phyloP scores from a whole-genome alignment of 805 yeast species.

The Ogataea kodamae region DNA sequence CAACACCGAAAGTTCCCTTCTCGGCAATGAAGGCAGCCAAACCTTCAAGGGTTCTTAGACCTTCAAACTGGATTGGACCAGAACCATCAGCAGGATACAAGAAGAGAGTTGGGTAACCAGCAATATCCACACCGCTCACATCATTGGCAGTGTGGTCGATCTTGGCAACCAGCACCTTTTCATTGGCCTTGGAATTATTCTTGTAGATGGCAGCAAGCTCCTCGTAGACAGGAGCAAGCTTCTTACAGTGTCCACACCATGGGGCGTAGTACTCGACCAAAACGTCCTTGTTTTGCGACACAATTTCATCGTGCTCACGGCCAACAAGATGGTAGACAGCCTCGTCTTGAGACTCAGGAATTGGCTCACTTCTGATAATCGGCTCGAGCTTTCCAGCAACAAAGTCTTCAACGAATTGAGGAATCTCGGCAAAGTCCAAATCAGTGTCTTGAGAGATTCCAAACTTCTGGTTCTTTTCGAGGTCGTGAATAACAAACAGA shows the following conservation, averaged over 20 bases:
- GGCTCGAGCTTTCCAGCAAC: constrained; percentile 64
- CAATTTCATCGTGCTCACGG: constrained; percentile 69
- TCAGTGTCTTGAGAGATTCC: constrained; percentile 61
- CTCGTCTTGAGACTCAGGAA: constrained; percentile 79
- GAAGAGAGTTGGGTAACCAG: constrained; percentile 90
- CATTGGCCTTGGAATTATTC: constrained; percentile 44
- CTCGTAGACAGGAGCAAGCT: constrained; percentile 82
- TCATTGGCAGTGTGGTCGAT: constrained; percentile 90
- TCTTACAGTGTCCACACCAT: constrained; percentile 98
- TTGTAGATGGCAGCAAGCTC: constrained; percentile 73
- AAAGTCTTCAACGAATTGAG: constrained; percentile 60
- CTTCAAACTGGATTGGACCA: constrained; percentile 61
- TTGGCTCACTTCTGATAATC: constrained; percentile 76
- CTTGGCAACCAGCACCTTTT: constrained; percentile 72
- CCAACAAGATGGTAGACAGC: constrained; percentile 74
- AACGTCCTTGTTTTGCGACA: constrained; percentile 63
- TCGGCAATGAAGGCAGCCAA: constrained; percentile 69
- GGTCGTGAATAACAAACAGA: constrained; percentile 82
- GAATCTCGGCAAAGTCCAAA: constrained; percentile 51
- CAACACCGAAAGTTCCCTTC: constrained; percentile 60
- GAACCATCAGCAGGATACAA: constrained; percentile 82
- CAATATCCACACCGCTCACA: constrained; percentile 66
- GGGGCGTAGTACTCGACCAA: constrained; percentile 93
- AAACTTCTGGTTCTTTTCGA: constrained; percentile 64
- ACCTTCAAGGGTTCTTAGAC: constrained; percentile 69